A percentile compares a stretch with the other conserved stretches of the same genome.
Conservation (phyloP, 805 yeast species). For the Nakazawaea ernobii region DNA sequence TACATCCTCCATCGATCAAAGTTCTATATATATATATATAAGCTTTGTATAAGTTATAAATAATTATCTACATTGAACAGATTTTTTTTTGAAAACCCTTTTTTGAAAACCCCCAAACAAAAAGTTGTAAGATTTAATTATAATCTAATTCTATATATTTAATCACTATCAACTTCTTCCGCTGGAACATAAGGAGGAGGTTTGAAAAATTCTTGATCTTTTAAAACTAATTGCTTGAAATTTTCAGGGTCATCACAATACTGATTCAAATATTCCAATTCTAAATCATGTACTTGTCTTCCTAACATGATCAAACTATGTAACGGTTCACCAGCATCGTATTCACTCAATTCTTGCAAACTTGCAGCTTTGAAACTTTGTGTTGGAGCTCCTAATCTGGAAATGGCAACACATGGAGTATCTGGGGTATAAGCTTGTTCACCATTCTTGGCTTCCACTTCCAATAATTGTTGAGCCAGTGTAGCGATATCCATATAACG, state of each 20-base stretch:
- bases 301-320: slow-evolving; percentile 91
- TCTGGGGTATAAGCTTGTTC: slow-evolving; percentile 77
- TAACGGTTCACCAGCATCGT: slow-evolving; percentile 91
- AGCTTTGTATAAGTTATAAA: no score
- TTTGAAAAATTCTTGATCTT: slow-evolving; percentile 66
- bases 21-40: no score
- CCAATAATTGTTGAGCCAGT: slow-evolving; percentile 83
- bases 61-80: not conserved
- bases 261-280: slow-evolving; percentile 75
- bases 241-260: slow-evolving; percentile 59
- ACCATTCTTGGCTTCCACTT: slow-evolving; percentile 72
- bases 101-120: no score
- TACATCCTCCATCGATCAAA: no score
- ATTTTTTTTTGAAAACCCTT: no score
- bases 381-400: slow-evolving; percentile 82
- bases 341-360: slow-evolving; percentile 65
- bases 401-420: slow-evolving; percentile 92
- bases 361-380: slow-evolving; percentile 86
- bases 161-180: slow-evolving; percentile 25
- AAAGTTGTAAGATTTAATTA: no score
- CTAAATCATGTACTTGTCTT: slow-evolving; percentile 90
- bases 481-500: slow-evolving; percentile 90
- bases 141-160: not conserved
- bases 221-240: slow-evolving; percentile 40
- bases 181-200: slow-evolving; percentile 65